A percentile compares a stretch with the other conserved stretches of the same genome.
Evolutionary conservation across 257 asterid genomes (phyloP).

Genomic region (Salvia rosmarinus): DNA sequence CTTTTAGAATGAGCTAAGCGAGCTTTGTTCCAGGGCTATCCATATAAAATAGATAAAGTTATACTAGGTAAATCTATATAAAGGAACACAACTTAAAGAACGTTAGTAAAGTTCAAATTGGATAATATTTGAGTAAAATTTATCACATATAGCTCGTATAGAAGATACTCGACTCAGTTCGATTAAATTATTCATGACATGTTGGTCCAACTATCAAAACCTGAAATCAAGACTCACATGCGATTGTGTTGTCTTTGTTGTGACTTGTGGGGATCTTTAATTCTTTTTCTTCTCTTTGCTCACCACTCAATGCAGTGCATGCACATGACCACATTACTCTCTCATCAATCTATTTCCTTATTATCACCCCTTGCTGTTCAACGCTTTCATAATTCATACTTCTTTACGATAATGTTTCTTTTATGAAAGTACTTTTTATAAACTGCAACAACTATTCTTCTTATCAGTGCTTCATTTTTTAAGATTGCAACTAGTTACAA

Average conservation of each 20-base stretch:
- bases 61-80: too few relatives aligned
- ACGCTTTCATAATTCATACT: background rate
- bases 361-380: slow-evolving; percentile 21
- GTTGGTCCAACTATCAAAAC: background rate
- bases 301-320: slow-evolving; percentile 17
- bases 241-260: slow-evolving; percentile 17
- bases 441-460: too few relatives aligned
- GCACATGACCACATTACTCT: slow-evolving; percentile 8
- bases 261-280: background rate
- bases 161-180: background rate
- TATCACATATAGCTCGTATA: background rate
- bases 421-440: too few relatives aligned
- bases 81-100: too few relatives aligned
- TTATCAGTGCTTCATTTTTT: too few relatives aligned
- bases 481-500: too few relatives aligned
- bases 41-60: too few relatives aligned
- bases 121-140: too few relatives aligned
- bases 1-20: too few relatives aligned
- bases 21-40: too few relatives aligned
- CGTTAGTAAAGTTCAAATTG: too few relatives aligned
- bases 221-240: slow-evolving; percentile 31
- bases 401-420: too few relatives aligned
- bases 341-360: slow-evolving; percentile 24
- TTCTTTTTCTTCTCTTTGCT: background rate
- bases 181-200: background rate